phyloP scores from a whole-genome alignment of 2,329 filamentous ascomycete genomes.

The Phoma sp. region DNA sequence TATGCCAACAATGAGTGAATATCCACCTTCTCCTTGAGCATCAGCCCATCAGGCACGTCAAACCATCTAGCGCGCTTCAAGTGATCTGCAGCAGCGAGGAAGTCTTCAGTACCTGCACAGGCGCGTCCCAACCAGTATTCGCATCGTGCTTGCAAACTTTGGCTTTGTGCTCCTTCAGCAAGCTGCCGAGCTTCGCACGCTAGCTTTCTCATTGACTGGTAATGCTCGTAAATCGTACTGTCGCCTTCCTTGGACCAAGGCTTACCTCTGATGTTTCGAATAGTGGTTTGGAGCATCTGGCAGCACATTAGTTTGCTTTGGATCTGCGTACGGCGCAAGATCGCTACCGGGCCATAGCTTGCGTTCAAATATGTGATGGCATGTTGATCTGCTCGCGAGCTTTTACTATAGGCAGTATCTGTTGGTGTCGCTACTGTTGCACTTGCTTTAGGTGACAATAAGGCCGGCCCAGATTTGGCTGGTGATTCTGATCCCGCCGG shows the following conservation, averaged over 20 bases:
- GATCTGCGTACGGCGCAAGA: conserved; percentile 11
- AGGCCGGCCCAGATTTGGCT: not conserved
- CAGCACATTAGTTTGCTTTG: conserved; percentile 23
- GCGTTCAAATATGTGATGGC: not conserved
- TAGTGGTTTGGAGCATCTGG: conserved; percentile 12
- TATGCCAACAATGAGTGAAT: not conserved
- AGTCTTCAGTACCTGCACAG: conserved; percentile 16
- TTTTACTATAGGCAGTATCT: not conserved
- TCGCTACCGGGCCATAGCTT: not conserved
- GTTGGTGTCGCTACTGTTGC: not conserved
- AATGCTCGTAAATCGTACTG: not conserved
- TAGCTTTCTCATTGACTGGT: conserved; percentile 3
- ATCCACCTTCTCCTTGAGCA: not conserved
- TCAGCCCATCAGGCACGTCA: not conserved
- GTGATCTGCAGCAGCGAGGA: conserved; percentile 11
- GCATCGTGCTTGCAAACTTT: conserved; percentile 21
- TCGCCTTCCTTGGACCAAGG: not conserved
- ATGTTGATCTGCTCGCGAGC: not conserved
- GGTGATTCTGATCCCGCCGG: not conserved
- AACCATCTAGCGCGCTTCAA: conserved; percentile 15
- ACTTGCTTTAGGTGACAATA: too few relatives aligned
- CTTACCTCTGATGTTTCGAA: conserved; percentile 3
- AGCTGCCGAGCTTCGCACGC: conserved; percentile 17
- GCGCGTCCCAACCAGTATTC: conserved; percentile 31
- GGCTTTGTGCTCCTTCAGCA: conserved; percentile 15